Base-by-base conservation (phyloP, 306 rosid genomes). In the Macrotyloma uniflorum region DNA sequence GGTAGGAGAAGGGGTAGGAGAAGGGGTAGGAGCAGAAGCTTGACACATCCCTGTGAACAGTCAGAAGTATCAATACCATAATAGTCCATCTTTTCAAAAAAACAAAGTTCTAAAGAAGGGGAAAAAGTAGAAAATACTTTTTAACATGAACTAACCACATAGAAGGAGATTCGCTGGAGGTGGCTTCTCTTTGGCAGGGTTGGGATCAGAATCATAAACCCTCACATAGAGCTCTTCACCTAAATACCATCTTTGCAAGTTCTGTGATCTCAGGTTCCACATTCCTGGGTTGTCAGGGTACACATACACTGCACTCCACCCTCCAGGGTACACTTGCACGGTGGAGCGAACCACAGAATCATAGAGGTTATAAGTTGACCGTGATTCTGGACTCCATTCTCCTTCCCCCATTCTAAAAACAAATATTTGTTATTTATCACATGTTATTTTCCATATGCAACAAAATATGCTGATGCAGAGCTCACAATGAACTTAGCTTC, bases 211-310 rank as follows among this genome's bases (percentile, higher is more conserved):
- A 81, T 90, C 91, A 65, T 75, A 67, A 68, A 91, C 94, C 58
- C 94, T 86, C 0, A 91, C 79, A 69, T 91, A 90, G 16, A 94
- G 88, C 78, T 94, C 94, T 77, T 92, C 81, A 57, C 96, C 97
- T 46, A 90, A 80, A 58, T 79, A 92, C 97, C 96, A 91, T 32
- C 51, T 82, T 78, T 82, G 79, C 85, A 90, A 78, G 10, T 81
- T 80, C 61, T 92, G 94, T 67, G 98, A 92, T 69, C 97, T 90
- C 64, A 94, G 71, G 66, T 91, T 92, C 97, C 97, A 94, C 90
- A 90, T 94, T 83, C 97, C 93, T 0, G 95, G 94, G 72, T 92
- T 92, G 80, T 94, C 97, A 23, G 94, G 91, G 78, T 77, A 90
- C 75, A 89, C 91, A 82, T 92, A 94, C 42, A 92, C 91, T 36